Evolutionary conservation across 495 filamentous ascomycete genomes (phyloP), one percentile per base, ranked within the genome.

Genomic region (Neurospora pannonica): DNA sequence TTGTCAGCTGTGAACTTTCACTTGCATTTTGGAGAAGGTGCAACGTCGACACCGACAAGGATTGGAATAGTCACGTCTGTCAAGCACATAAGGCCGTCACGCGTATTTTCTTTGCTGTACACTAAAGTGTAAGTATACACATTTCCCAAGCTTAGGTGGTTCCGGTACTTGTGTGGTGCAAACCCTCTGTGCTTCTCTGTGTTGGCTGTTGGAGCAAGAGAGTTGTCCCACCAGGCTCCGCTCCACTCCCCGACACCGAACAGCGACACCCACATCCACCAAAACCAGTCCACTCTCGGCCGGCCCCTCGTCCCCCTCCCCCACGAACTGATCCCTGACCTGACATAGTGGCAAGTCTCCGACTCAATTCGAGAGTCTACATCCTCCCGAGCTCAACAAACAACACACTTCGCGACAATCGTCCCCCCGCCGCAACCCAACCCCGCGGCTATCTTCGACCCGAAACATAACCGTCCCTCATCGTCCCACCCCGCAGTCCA

Each of bases 401-500:
- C 54, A 34, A 17, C 54, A 34, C 13, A 34, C 28, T 31, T 5
- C 54, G 54, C 54, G 54, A 62, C 28, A 62, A 34, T 3, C 24
- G 28, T 31, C 15, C 28, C 15, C 1, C 54, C 24, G 54, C 54
- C 54, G 54, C 54, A 34, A 62, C 28, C 54, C 54, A 62, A 34
- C 54, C 54, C 28, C 54, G 54, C 54, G 54, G 54, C 15, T 1
- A 19, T 62, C 28, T 19, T 34, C 24, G 28, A 62, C 28, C 2
- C 24, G 54, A 62, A 31, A 31, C 54, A 62, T 5, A 8, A 42
- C n/a, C 13, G 15, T 24, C 34, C 40, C 71, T 72, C 24, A 70
- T 21, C 48, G 67, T 28, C 73, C 72, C 13, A 36, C 72, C 62
- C 72, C 42, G 31, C 72, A 54, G 67, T 72, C 75, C 62, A 48